A percentile compares a stretch with the other conserved stretches of the same genome.
These are phyloP conservation scores for Pseudocercospora fuligena DNA, from an alignment of 2,329 filamentous ascomycete species.

Conservation along the genomic window DNA sequence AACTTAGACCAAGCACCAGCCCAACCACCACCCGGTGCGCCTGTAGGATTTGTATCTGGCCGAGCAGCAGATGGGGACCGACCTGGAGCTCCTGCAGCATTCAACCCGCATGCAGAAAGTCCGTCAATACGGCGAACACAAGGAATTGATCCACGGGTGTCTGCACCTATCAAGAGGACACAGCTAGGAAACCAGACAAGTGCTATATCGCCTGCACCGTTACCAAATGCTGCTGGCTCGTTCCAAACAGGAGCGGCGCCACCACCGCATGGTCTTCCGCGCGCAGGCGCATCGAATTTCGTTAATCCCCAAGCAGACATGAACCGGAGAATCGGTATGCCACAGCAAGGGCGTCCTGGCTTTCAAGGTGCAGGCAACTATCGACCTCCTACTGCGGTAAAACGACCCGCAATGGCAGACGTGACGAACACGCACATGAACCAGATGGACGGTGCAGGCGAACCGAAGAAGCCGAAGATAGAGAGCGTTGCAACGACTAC, in stretches of 20 bases:
- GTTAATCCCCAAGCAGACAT: conserved; percentile 55
- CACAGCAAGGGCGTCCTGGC: conserved; percentile 38
- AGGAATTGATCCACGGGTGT: conserved; percentile 80
- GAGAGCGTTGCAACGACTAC: conserved; percentile 29
- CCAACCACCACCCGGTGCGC: conserved; percentile 38
- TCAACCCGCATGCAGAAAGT: conserved; percentile 56
- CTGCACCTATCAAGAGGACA: conserved; percentile 67
- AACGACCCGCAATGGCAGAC: conserved; percentile 48
- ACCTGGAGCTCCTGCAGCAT: conserved; percentile 42
- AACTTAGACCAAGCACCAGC: conserved; percentile 24
- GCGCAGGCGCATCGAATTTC: conserved; percentile 46
- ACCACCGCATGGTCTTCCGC: conserved; percentile 23
- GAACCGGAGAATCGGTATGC: conserved; percentile 56
- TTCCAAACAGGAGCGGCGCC: conserved; percentile 19
- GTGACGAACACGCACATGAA: conserved; percentile 49
- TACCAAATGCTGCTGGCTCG: conserved; percentile 15
- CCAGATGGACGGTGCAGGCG: conserved; percentile 41
- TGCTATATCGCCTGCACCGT: conserved; percentile 13
- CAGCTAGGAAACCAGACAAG: conserved; percentile 14
- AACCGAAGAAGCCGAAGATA: conserved; percentile 49
- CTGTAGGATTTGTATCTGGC: conserved; percentile 53
- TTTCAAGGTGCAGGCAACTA: conserved; percentile 51
- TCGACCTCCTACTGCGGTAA: conserved; percentile 46
- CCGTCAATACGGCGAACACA: conserved; percentile 89
- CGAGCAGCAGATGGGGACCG: conserved; percentile 44